phyloP scores from a whole-genome alignment of 192 early-diverging fungal species.

The Gaertneriomyces semiglobifer region DNA sequence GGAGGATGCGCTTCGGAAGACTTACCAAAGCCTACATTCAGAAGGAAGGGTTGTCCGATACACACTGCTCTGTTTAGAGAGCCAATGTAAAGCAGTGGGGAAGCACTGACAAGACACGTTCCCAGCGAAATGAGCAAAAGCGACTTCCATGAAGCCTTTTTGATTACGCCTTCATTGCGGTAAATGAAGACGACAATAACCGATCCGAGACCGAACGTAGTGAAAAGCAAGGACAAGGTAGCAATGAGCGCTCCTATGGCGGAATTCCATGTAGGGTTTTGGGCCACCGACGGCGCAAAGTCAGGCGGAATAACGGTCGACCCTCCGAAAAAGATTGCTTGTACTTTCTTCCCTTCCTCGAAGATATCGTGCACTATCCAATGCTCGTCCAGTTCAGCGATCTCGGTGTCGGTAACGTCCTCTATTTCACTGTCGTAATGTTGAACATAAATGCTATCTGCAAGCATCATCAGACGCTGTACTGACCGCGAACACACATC shows the following conservation, averaged over 20 bases:
- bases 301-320: neutral
- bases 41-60: neutral
- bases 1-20: neutral
- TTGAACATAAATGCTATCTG: no score
- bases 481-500: no score
- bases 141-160: neutral
- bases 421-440: no score
- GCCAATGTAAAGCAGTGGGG: conserved; percentile 5
- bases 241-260: neutral
- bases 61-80: neutral
- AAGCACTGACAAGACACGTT: neutral
- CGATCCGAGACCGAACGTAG: neutral
- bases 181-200: neutral
- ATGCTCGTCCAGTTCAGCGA: no score
- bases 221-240: neutral
- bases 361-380: no score
- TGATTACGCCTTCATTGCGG: conserved; percentile 3
- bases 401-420: no score
- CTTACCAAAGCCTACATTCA: conserved; percentile 1
- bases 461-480: no score
- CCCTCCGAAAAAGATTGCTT: no score
- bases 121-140: neutral
- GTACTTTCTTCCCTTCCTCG: no score
- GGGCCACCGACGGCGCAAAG: neutral
- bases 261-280: neutral